Evolutionary conservation across 306 rosid genomes (phyloP).

Genomic region (Pachyrhizus erosus): DNA sequence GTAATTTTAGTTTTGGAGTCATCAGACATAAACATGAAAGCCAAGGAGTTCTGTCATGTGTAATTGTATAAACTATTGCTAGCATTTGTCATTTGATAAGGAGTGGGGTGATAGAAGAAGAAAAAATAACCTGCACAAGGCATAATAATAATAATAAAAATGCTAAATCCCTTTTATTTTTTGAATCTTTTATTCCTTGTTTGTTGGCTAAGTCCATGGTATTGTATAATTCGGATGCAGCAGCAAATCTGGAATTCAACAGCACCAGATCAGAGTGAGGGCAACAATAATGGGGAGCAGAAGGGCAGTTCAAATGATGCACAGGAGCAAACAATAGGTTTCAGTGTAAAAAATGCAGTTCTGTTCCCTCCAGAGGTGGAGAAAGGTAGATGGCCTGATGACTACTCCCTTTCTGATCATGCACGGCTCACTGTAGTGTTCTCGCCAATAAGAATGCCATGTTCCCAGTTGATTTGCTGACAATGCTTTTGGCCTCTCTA

Average conservation of each 20-base stretch:
- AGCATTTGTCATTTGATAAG: not conserved
- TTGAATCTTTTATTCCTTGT: not conserved
- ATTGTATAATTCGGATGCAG: slow-evolving; percentile 55
- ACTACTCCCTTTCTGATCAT: slow-evolving; percentile 90
- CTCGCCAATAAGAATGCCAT: slow-evolving; percentile 85
- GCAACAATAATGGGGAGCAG: slow-evolving; percentile 40
- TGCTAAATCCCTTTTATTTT: not conserved
- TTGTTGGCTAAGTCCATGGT: slow-evolving; percentile 32
- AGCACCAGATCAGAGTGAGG: slow-evolving; percentile 57
- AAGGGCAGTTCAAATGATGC: slow-evolving; percentile 45
- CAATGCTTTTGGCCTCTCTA: slow-evolving; percentile 15
- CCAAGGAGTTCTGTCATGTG: not conserved
- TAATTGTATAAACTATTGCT: not conserved
- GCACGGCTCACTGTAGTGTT: slow-evolving; percentile 91
- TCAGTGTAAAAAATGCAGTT: slow-evolving; percentile 81
- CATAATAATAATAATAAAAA: not conserved
- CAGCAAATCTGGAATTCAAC: slow-evolving; percentile 80
- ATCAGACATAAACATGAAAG: not conserved
- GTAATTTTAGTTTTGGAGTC: not conserved
- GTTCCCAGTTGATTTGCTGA: slow-evolving; percentile 63
- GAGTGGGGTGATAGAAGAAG: not conserved
- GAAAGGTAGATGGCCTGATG: slow-evolving; percentile 94
- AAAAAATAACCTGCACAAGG: not conserved
- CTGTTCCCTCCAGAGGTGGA: slow-evolving; percentile 91
- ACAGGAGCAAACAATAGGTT: slow-evolving; percentile 76